Percentiles rank a stretch among this genome's conserved stretches.
Evolutionary conservation across 2,329 filamentous ascomycete species (phyloP).

Genomic region (Fusarium lateritium): DNA sequence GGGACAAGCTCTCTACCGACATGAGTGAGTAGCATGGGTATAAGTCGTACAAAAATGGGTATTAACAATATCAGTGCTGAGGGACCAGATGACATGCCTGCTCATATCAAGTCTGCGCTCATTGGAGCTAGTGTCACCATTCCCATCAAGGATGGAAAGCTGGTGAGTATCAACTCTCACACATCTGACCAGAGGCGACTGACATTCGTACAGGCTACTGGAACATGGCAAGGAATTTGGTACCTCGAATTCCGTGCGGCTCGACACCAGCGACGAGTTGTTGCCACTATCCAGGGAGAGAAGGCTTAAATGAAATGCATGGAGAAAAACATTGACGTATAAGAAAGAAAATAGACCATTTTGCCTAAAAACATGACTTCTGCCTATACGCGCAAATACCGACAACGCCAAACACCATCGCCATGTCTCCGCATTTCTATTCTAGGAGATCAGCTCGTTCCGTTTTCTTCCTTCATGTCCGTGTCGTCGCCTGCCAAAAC

Average conservation of each 20-base stretch:
- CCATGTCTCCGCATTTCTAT: constrained; percentile 48
- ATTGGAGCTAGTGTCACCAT: constrained; percentile 92
- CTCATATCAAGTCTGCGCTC: constrained; percentile 92
- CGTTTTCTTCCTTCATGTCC: constrained; percentile 70
- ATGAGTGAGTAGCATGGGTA: constrained; percentile 61
- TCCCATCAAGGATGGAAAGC: constrained; percentile 87
- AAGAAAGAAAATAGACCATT: constrained; percentile 32
- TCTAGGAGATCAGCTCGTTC: constrained; percentile 50
- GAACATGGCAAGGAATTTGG: constrained; percentile 92
- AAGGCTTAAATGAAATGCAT: constrained; percentile 57
- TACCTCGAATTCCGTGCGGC: constrained; percentile 88
- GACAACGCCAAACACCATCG: constrained; percentile 57
- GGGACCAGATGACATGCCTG: constrained; percentile 96
- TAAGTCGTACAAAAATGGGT: constrained; percentile 1
- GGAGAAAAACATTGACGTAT: constrained; percentile 15
- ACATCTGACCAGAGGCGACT: neutral
- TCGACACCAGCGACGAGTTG: constrained; percentile 84
- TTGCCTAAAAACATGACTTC: constrained; percentile 28
- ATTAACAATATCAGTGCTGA: constrained; percentile 71
- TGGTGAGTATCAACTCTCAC: constrained; percentile 65
- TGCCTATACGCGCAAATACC: constrained; percentile 27
- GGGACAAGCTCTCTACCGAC: constrained; percentile 83
- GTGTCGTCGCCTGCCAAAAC: constrained; percentile 75
- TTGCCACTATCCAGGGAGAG: constrained; percentile 96
- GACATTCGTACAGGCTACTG: constrained; percentile 63